phyloP scores from a whole-genome alignment of 352 stramenopile species.

The Globisporangium orthogonon region DNA sequence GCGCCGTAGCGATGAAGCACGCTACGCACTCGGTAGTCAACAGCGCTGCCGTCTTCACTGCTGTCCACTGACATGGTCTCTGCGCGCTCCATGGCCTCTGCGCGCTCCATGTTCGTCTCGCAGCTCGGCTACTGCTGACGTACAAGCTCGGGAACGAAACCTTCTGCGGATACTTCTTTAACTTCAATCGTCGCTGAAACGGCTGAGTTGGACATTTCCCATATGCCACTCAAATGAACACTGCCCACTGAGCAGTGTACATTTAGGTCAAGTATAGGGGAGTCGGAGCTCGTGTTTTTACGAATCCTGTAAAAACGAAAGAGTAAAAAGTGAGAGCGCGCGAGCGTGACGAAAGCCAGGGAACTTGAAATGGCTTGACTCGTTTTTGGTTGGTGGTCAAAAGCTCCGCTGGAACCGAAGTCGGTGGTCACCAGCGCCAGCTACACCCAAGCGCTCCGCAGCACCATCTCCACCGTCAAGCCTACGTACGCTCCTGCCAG shows the following conservation, averaged over 20 bases:
- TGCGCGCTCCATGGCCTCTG: slow-evolving; percentile 5
- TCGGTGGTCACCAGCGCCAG: slow-evolving; percentile 1
- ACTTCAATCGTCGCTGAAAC: background rate
- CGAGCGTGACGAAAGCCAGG: background rate
- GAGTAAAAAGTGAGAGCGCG: background rate
- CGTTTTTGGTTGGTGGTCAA: slow-evolving; percentile 11
- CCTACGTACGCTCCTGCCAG: background rate
- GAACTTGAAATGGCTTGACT: slow-evolving; percentile 10
- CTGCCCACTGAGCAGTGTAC: background rate
- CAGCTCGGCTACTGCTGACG: background rate
- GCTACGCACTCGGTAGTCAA: slow-evolving; percentile 41
- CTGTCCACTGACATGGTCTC: slow-evolving; percentile 26
- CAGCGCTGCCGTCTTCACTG: slow-evolving; percentile 18
- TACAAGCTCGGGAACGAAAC: background rate
- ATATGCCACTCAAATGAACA: background rate
- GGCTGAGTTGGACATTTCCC: background rate
- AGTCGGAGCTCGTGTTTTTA: too few relatives aligned
- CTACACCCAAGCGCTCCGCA: background rate
- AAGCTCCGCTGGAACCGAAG: background rate
- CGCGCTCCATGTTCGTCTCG: background rate
- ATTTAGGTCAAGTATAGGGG: background rate
- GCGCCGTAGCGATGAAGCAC: too few relatives aligned
- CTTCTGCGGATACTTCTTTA: background rate
- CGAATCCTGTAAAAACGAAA: background rate
- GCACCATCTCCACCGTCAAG: slow-evolving; percentile 1